Evolutionary conservation across 2,329 filamentous ascomycete genomes (phyloP).

Genomic region (Myotisia sp.): DNA sequence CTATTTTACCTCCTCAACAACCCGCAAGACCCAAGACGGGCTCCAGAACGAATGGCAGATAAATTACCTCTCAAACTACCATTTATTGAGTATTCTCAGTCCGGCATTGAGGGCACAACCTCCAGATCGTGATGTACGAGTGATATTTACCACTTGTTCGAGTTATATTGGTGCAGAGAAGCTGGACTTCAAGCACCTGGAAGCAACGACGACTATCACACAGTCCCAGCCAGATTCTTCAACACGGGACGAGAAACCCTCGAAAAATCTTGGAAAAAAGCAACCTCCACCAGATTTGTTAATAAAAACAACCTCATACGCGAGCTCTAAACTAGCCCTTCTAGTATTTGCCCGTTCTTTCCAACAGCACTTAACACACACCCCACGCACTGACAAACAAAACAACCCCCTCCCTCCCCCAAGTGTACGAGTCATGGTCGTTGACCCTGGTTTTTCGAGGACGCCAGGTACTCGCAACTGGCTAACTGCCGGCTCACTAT

Average conservation of each 20-base stretch:
- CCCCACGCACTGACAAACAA: slow-evolving; percentile 5
- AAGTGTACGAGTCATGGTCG: slow-evolving; percentile 70
- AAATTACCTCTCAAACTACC: slow-evolving; percentile 93
- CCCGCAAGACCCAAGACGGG: slow-evolving; percentile 56
- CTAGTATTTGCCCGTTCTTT: slow-evolving; percentile 83
- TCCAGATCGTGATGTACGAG: slow-evolving; percentile 78
- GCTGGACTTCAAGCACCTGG: slow-evolving; percentile 33
- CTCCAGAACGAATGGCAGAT: slow-evolving; percentile 85
- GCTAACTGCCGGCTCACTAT: slow-evolving; percentile 70
- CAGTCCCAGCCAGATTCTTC: slow-evolving; percentile 30
- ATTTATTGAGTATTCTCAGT: slow-evolving; percentile 78
- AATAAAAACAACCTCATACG: slow-evolving; percentile 35
- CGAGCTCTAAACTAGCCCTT: slow-evolving; percentile 58
- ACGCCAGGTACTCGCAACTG: slow-evolving; percentile 81
- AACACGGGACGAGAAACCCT: slow-evolving; percentile 20
- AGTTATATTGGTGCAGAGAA: slow-evolving; percentile 64
- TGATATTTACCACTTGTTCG: slow-evolving; percentile 75
- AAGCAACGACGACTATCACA: slow-evolving; percentile 25
- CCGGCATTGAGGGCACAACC: slow-evolving; percentile 84
- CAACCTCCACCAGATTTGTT: neutral
- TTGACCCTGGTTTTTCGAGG: slow-evolving; percentile 71
- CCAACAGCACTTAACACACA: slow-evolving; percentile 61
- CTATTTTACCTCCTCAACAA: slow-evolving; percentile 41
- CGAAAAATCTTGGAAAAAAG: slow-evolving; percentile 9
- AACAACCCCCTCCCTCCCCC: slow-evolving; percentile 40